Percentiles rank a stretch among this genome's conserved stretches.
These are phyloP conservation scores for Phlegmacium glaucopus DNA, from an alignment of 768 basidiomycete genomes.

Conservation along the genomic window DNA sequence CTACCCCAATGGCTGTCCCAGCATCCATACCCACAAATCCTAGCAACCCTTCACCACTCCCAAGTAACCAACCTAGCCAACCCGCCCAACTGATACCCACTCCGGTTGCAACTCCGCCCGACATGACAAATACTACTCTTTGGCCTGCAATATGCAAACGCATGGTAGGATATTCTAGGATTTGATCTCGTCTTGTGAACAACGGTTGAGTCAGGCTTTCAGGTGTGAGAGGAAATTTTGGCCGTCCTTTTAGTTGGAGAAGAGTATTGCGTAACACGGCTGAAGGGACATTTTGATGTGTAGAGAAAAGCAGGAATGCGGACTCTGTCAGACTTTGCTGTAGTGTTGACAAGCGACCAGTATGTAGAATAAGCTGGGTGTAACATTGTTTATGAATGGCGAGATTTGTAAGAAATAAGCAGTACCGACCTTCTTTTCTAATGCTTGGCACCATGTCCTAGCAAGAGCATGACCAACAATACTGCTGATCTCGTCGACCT, in stretches of 20 bases:
- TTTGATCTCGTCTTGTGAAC: conserved; percentile 45
- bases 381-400: background rate
- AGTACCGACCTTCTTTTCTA: conserved; percentile 47
- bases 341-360: conserved; percentile 50
- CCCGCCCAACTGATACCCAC: conserved; percentile 57
- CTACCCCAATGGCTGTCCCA: conserved; percentile 57
- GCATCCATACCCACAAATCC: conserved; percentile 43
- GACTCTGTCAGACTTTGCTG: conserved; percentile 42
- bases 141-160: conserved; percentile 66
- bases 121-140: conserved; percentile 46
- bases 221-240: conserved; percentile 41
- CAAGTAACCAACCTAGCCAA: conserved; percentile 49
- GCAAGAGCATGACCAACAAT: conserved; percentile 35
- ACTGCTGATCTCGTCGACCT: conserved; percentile 43
- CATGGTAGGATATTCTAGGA: conserved; percentile 52
- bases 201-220: conserved; percentile 50
- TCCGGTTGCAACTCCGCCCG: conserved; percentile 46
- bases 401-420: background rate
- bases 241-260: conserved; percentile 47
- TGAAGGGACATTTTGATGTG: conserved; percentile 40
- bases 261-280: conserved; percentile 57
- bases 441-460: conserved; percentile 39
- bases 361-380: conserved; percentile 59
- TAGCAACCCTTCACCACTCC: conserved; percentile 36
- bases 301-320: conserved; percentile 36